phyloP scores from a whole-genome alignment of 2,329 filamentous ascomycete genomes.

The Huntiella omanensis region DNA sequence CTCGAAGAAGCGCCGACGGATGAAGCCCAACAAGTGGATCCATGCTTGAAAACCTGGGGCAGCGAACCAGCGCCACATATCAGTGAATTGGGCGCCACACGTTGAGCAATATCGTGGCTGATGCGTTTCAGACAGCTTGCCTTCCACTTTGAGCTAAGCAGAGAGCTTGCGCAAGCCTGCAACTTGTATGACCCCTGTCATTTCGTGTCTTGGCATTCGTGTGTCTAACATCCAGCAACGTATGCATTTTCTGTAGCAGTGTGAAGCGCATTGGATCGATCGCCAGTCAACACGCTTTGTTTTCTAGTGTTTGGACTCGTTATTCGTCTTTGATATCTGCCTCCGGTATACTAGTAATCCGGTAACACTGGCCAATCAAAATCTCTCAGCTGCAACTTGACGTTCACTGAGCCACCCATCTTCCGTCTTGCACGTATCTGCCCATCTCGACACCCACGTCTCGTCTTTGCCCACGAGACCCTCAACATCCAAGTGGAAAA shows the following conservation, averaged over 20 bases:
- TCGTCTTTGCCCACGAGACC: slow-evolving; percentile 57
- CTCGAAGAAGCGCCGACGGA: too few relatives aligned
- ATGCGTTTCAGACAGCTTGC: slow-evolving; percentile 3
- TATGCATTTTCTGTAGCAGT: slow-evolving; percentile 12
- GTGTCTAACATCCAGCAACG: slow-evolving; percentile 17
- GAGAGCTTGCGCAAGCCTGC: slow-evolving; percentile 2
- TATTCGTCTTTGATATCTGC: slow-evolving; percentile 7
- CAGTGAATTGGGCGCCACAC: not conserved
- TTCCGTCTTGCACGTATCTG: not conserved
- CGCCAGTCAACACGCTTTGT: slow-evolving; percentile 7
- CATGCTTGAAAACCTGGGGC: not conserved
- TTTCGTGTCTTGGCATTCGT: slow-evolving; percentile 2
- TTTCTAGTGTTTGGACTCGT: slow-evolving; percentile 6
- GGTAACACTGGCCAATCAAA: too few relatives aligned
- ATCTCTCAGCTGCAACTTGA: not conserved
- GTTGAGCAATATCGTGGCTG: not conserved
- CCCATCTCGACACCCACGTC: slow-evolving; percentile 4
- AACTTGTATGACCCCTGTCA: not conserved
- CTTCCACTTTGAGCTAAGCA: slow-evolving; percentile 3
- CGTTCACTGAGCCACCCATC: not conserved
- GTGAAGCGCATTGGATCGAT: slow-evolving; percentile 4
- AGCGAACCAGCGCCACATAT: not conserved
- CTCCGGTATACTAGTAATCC: too few relatives aligned
- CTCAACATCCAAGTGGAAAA: slow-evolving; percentile 95
- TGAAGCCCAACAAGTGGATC: too few relatives aligned